These are phyloP conservation scores for Starmerella lactis-condensi DNA, from an alignment of 805 yeast species.

Conservation along the genomic window DNA sequence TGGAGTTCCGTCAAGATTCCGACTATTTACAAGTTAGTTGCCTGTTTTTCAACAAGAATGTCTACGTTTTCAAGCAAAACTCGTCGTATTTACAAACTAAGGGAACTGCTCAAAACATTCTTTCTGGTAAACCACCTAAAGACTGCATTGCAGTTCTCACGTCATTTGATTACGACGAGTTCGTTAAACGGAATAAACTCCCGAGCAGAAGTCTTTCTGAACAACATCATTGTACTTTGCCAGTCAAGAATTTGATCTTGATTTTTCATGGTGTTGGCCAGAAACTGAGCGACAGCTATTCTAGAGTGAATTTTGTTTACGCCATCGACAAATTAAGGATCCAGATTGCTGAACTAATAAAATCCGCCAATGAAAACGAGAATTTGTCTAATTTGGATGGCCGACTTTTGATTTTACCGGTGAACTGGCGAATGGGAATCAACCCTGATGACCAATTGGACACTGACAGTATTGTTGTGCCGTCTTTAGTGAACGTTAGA, in stretches of 20 bases:
- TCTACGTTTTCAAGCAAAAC: slow-evolving; percentile 13
- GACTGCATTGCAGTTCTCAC: slow-evolving; percentile 6
- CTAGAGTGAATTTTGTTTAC: slow-evolving; percentile 72
- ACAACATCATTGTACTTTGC: slow-evolving; percentile 19
- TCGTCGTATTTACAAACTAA: slow-evolving; percentile 6
- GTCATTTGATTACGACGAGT: slow-evolving; percentile 21
- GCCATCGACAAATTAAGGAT: slow-evolving; percentile 29
- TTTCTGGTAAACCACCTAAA: slow-evolving; percentile 8
- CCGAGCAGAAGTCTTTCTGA: slow-evolving; percentile 20
- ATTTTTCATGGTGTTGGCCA: slow-evolving; percentile 95
- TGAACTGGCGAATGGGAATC: slow-evolving; percentile 67
- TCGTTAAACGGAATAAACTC: slow-evolving; percentile 16
- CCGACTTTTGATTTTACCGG: slow-evolving; percentile 37
- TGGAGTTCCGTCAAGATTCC: slow-evolving; percentile 13
- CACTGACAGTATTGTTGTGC: slow-evolving; percentile 46
- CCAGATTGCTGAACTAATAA: slow-evolving; percentile 18
- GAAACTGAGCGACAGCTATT: slow-evolving; percentile 57
- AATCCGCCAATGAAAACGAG: slow-evolving; percentile 5
- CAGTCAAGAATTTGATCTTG: slow-evolving; percentile 44
- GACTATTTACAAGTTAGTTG: slow-evolving; percentile 12
- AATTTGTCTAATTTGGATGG: too few species aligned
- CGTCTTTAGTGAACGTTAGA: slow-evolving; percentile 59
- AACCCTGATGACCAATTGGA: slow-evolving; percentile 18
- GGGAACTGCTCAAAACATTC: slow-evolving; percentile 7
- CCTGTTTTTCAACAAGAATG: slow-evolving; percentile 15